Conservation (phyloP, 306 rosid species). For the Sphenostylis stenocarpa region DNA sequence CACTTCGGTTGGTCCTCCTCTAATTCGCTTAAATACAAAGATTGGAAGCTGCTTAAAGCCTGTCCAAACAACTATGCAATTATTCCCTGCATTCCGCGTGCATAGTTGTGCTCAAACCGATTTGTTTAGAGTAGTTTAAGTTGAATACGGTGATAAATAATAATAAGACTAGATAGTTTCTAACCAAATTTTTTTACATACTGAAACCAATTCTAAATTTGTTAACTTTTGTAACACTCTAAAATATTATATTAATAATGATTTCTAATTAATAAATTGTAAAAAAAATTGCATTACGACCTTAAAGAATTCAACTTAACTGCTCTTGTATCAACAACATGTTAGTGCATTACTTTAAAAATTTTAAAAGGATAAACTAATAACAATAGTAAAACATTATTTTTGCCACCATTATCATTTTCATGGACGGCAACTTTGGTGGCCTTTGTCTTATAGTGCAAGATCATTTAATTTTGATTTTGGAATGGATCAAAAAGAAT, state of each 20-base stretch:
- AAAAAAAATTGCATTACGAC: background rate
- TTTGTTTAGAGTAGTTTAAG: background rate
- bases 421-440: conserved; percentile 42
- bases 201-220: background rate
- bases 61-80: conserved; percentile 35
- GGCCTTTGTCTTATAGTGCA: conserved; percentile 20
- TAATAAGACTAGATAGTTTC: background rate
- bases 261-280: background rate
- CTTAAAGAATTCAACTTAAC: too few relatives aligned
- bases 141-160: background rate
- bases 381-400: background rate
- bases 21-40: conserved; percentile 14
- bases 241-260: background rate
- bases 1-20: conserved; percentile 31
- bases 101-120: background rate
- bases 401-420: background rate
- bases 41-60: conserved; percentile 29
- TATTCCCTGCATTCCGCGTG: background rate
- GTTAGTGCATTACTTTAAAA: background rate
- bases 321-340: too few relatives aligned
- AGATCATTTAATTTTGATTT: background rate
- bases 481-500: background rate
- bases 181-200: background rate
- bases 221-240: background rate
- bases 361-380: background rate